Evolutionary conservation across 2,329 filamentous ascomycete species (phyloP), one percentile per base, ranked within the genome.

Genomic region (Fusarium agapanthi): DNA sequence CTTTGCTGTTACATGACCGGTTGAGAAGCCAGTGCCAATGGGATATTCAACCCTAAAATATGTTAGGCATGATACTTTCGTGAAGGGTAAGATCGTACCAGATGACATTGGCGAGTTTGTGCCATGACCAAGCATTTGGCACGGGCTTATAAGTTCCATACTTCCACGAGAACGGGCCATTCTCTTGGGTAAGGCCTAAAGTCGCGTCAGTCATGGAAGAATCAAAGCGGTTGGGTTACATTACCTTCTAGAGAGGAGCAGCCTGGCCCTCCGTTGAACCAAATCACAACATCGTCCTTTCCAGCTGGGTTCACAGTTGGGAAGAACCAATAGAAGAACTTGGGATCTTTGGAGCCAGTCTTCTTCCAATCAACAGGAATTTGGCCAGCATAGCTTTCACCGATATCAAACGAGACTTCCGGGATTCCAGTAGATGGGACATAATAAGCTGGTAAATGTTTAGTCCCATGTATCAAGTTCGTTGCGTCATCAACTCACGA

Each of bases 301-400:
- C 73, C 73, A 24, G 61, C 69, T 3, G 73, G 73, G 20, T 75
- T 75, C 6, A 71, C 71, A 4, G 73, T 76, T 0, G 73, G 73
- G 14, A 76, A 74, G 20, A 75, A 75, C 73, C 73, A 75, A 32
- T 72, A 75, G 10, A 71, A 74, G 53, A 75, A 74, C 15, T 74
- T 75, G 11, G 72, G 54, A 15, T 74, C 67, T 7, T 68, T 57
- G 14, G 54, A 47, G 2, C 65, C 59, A 3, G 53, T 55, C 14
- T 74, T 61, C 7, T 64, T 68, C 7, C 74, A 18, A 10, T 76
- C 47, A 28, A 75, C 56, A 1, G 65, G 65, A 14, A 68, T 68
- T 6, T 68, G 65, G 0, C 65, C 65, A 0, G 65, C 65, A 18
- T 68, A 68, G 20, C 65, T 68, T 14, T 68, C 65, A 5, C 65